Evolutionary conservation across 805 yeast genomes (phyloP), one percentile per base, ranked within the genome.

Genomic region (Suhomyces canberraensis): DNA sequence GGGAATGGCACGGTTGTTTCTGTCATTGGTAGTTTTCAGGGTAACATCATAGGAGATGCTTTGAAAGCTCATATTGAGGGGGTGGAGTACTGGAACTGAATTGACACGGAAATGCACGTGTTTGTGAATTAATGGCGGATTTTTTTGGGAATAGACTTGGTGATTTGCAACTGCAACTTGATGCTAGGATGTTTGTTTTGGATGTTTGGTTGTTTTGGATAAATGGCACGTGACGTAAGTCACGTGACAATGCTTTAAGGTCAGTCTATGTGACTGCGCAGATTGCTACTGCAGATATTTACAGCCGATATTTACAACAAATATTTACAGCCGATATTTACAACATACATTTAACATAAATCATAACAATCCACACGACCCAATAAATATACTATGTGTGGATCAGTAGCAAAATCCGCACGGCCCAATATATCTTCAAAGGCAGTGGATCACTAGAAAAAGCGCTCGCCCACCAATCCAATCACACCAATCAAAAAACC

Each of bases 381-480:
- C 29, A 26, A 26, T 26, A 26, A 26, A 26, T 26, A 14, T 13
- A n/a, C 13, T 5, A 8, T 8, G 26, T 5, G 6, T 5, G 6
- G 26, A 8, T n/a, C 14, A 28, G 22, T 36, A 37, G 26, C 26
- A 38, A n/a, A 41, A n/a, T n/a, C n/a, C n/a, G n/a, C n/a, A n/a
- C n/a, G n/a, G n/a, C n/a, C n/a, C n/a, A n/a, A n/a, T n/a, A n/a
- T n/a, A n/a, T n/a, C n/a, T n/a, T n/a, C n/a, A n/a, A n/a, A n/a
- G n/a, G n/a, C n/a, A n/a, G n/a, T n/a, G n/a, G n/a, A n/a, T n/a
- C n/a, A n/a, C n/a, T n/a, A n/a, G n/a, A n/a, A n/a, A n/a, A n/a
- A n/a, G n/a, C n/a, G 46, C 50, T 80, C 87, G 9, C 87, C 87
- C 38, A 75, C 51, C 36, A 76, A 66, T 11, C 87, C 87, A 43